Conservation (phyloP, 768 basidiomycete species). For the Butyriboletus loyo region DNA sequence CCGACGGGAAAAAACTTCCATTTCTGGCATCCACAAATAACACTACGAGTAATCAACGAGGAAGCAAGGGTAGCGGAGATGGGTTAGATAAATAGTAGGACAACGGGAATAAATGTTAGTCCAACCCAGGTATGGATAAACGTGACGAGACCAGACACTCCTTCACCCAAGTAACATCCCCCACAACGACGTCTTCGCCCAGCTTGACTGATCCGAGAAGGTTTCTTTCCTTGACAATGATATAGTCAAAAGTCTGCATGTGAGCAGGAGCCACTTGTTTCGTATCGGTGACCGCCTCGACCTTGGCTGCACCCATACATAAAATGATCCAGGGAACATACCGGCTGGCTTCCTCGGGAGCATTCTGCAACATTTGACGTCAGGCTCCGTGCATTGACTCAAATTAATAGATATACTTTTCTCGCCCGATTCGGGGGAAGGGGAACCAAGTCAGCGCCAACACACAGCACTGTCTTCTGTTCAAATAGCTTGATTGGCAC, state of each 20-base stretch:
- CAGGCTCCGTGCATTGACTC: not conserved
- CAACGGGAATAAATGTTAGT: not conserved
- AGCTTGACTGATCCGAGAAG: constrained; percentile 27
- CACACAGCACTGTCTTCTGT: constrained; percentile 53
- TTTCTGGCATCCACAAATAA: constrained; percentile 6
- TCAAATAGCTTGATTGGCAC: constrained; percentile 58
- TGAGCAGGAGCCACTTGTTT: constrained; percentile 28
- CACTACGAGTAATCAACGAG: not conserved
- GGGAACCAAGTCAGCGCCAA: constrained; percentile 57
- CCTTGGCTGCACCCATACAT: constrained; percentile 70
- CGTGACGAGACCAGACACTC: constrained; percentile 68
- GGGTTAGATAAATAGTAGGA: constrained; percentile 4
- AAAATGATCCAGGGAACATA: constrained; percentile 64
- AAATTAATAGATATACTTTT: constrained; percentile 14
- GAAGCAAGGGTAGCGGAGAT: not conserved
- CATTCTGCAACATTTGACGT: constrained; percentile 17
- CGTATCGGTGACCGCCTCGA: constrained; percentile 61
- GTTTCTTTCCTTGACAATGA: constrained; percentile 53
- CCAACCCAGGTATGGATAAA: constrained; percentile 33
- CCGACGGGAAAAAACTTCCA: constrained; percentile 18
- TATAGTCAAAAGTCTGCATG: constrained; percentile 49
- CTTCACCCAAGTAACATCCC: constrained; percentile 72
- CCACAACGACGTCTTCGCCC: constrained; percentile 34
- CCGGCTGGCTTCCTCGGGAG: constrained; percentile 37
- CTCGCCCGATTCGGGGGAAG: constrained; percentile 27